Percentiles rank a stretch among this genome's conserved stretches.
These are phyloP conservation scores for Neurospora sp. DNA, from an alignment of 495 filamentous ascomycete species.

Conservation along the genomic window DNA sequence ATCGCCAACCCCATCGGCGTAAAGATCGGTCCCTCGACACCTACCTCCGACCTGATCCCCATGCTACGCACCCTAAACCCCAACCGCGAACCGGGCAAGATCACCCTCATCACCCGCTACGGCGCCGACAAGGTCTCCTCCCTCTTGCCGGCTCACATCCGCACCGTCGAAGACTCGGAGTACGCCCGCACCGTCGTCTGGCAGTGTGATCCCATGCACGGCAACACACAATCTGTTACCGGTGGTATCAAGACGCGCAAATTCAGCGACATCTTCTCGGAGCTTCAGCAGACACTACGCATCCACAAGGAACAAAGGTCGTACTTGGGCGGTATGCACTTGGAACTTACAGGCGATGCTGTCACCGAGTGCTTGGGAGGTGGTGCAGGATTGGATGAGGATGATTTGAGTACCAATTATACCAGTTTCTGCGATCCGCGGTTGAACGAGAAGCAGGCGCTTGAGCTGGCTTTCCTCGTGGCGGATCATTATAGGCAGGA, in stretches of 20 bases:
- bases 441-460: slow-evolving; percentile 93
- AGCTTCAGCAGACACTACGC: slow-evolving; percentile 65
- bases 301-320: slow-evolving; percentile 77
- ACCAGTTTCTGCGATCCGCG: slow-evolving; percentile 92
- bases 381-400: slow-evolving; percentile 75
- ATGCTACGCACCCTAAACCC: slow-evolving; percentile 84
- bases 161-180: slow-evolving; percentile 60
- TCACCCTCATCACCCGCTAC: slow-evolving; percentile 93
- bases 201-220: slow-evolving; percentile 99
- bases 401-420: slow-evolving; percentile 78
- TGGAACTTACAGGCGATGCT: slow-evolving; percentile 89
- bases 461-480: slow-evolving; percentile 89
- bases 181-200: slow-evolving; percentile 76
- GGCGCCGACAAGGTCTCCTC: slow-evolving; percentile 61
- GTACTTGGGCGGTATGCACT: slow-evolving; percentile 85
- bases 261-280: slow-evolving; percentile 76
- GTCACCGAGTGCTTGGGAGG: slow-evolving; percentile 96
- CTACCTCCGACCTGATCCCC: slow-evolving; percentile 55
- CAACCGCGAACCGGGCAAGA: slow-evolving; percentile 67
- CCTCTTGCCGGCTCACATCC: slow-evolving; percentile 73
- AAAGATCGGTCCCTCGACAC: slow-evolving; percentile 86
- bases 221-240: slow-evolving; percentile 63
- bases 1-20: slow-evolving; percentile 92
- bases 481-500: slow-evolving; percentile 60
- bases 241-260: slow-evolving; percentile 77